Conservation (phyloP, 305 asterid species). For the Fraxinus paxiana region DNA sequence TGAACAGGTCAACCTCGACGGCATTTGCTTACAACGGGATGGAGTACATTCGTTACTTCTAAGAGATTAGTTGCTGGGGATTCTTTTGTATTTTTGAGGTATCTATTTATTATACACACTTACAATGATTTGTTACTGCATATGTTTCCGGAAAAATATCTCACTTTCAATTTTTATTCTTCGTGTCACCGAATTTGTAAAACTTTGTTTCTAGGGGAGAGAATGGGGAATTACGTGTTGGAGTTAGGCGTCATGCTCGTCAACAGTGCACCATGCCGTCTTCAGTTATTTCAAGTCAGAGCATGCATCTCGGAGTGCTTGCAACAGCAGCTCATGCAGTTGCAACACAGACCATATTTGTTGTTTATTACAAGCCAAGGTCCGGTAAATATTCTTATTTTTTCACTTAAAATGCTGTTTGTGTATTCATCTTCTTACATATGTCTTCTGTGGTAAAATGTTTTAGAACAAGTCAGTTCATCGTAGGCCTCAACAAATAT, state of each 20-base stretch:
- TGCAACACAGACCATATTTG: slow-evolving; percentile 60
- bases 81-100: slow-evolving; percentile 90
- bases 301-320: slow-evolving; percentile 96
- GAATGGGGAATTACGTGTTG: slow-evolving; percentile 78
- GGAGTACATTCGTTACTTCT: slow-evolving; percentile 92
- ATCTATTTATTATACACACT: neutral
- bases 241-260: slow-evolving; percentile 68
- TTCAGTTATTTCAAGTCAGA: slow-evolving; percentile 92
- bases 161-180: neutral
- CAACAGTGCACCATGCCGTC: slow-evolving; percentile 84
- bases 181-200: neutral
- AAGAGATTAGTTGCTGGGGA: slow-evolving; percentile 92
- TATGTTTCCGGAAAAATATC: neutral
- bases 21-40: slow-evolving; percentile 94
- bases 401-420: neutral
- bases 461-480: slow-evolving; percentile 87
- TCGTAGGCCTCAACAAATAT: slow-evolving; percentile 79
- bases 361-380: slow-evolving; percentile 95
- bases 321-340: slow-evolving; percentile 97
- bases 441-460: neutral
- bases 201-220: slow-evolving; percentile 51
- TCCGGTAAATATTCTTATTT: slow-evolving; percentile 15
- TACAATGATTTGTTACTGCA: neutral
- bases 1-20: slow-evolving; percentile 88
- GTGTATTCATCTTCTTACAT: neutral